Percentiles rank a stretch among this genome's conserved stretches.
phyloP scores from a whole-genome alignment of 2,329 filamentous ascomycete genomes.

The Calonectria multiphialidica region DNA sequence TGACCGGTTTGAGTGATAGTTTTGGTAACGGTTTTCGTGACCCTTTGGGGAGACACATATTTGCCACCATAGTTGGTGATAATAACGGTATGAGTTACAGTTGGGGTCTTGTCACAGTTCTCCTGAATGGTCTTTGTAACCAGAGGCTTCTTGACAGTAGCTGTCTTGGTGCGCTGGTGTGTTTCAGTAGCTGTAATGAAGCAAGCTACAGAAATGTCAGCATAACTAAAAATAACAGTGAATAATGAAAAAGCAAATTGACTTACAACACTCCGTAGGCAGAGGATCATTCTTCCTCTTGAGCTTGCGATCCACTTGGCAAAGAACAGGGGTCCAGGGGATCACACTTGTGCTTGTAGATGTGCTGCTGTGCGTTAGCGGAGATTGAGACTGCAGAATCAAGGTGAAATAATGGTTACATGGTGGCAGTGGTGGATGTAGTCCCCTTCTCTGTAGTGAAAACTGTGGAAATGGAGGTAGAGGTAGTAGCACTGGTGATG shows the following conservation, averaged over 20 bases:
- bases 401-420: not conserved
- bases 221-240: not conserved
- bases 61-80: not conserved
- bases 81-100: not conserved
- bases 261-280: not conserved
- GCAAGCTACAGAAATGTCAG: not conserved
- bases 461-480: not conserved
- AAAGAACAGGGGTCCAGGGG: not conserved
- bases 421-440: not conserved
- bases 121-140: not conserved
- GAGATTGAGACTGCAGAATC: not conserved
- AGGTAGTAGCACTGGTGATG: not conserved
- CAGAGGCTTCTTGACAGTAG: not conserved
- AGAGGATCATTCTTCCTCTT: not conserved
- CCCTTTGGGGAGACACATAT: not conserved
- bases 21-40: not conserved
- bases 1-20: not conserved
- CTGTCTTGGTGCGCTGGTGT: not conserved
- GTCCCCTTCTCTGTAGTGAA: not conserved
- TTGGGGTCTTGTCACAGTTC: not conserved
- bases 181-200: not conserved
- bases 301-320: not conserved
- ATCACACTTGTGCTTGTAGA: not conserved
- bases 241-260: not conserved
- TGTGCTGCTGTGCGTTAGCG: not conserved